Evolutionary conservation across 2,329 filamentous ascomycete species (phyloP).

Genomic region (Calycina herbarum): DNA sequence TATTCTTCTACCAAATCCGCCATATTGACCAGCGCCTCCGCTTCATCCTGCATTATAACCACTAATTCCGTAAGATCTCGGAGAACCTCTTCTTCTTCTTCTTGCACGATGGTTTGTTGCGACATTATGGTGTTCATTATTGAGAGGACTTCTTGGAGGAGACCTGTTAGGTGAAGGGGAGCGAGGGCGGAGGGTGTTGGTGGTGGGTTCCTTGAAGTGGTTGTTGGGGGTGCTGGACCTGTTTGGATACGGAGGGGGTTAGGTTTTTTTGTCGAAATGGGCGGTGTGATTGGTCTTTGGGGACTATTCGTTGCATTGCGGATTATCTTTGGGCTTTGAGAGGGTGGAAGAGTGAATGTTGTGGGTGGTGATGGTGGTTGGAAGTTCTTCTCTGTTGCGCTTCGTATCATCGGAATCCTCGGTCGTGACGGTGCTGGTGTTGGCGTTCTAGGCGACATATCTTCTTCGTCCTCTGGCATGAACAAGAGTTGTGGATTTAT

Average conservation of each 20-base stretch:
- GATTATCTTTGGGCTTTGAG: neutral
- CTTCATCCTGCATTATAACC: constrained; percentile 29
- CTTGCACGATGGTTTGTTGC: constrained; percentile 12
- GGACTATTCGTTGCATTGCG: neutral
- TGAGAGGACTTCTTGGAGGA: constrained; percentile 23
- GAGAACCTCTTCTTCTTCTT: constrained; percentile 22
- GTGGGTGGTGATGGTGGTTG: neutral
- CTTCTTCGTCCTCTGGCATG: neutral
- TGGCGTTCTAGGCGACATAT: neutral
- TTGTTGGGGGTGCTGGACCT: neutral
- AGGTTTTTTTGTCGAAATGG: neutral
- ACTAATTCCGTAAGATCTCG: constrained; percentile 23
- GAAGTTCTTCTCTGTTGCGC: neutral
- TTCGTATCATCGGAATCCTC: neutral
- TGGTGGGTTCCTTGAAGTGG: constrained; percentile 1
- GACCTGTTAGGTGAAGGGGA: constrained; percentile 21
- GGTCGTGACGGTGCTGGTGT: neutral
- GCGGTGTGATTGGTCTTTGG: neutral
- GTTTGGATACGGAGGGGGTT: neutral
- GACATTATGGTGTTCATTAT: constrained; percentile 27
- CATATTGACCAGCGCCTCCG: constrained; percentile 22
- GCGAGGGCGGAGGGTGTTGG: constrained; percentile 20
- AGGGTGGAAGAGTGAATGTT: neutral
- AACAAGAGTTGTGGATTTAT: neutral
- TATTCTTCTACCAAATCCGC: constrained; percentile 25